These are phyloP conservation scores for Alnus glutinosa DNA, from an alignment of 306 rosid species.

Conservation along the genomic window DNA sequence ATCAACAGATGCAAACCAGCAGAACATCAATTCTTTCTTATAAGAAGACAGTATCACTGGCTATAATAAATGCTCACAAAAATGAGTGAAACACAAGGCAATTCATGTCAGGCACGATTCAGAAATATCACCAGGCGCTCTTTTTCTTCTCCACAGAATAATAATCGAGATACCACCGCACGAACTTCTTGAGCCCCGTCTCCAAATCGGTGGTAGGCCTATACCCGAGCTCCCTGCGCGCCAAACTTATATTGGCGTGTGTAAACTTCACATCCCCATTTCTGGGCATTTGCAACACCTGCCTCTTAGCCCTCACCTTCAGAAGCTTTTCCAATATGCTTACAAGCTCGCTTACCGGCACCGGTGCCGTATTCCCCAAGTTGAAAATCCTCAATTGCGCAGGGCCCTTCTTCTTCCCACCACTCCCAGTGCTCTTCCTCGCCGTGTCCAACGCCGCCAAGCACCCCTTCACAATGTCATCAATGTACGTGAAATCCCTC, in stretches of 20 bases:
- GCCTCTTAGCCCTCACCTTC: conserved; percentile 74
- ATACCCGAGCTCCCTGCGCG: conserved; percentile 66
- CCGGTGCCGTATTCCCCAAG: conserved; percentile 80
- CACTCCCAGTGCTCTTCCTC: conserved; percentile 79
- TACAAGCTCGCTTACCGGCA: conserved; percentile 76
- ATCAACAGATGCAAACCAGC: conserved; percentile 17
- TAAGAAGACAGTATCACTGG: conserved; percentile 14
- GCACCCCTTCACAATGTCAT: conserved; percentile 78
- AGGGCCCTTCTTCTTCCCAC: conserved; percentile 77
- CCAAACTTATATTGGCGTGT: conserved; percentile 79
- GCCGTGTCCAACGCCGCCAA: conserved; percentile 81
- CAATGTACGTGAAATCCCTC: conserved; percentile 85
- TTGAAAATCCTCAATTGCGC: conserved; percentile 81
- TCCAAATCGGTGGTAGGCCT: conserved; percentile 71
- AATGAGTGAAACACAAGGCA: conserved; percentile 14
- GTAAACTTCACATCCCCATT: conserved; percentile 88
- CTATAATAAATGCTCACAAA: conserved; percentile 24
- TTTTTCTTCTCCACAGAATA: conserved; percentile 52
- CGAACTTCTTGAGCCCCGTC: conserved; percentile 80
- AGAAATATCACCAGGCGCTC: conserved; percentile 56
- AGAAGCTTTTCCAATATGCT: conserved; percentile 77
- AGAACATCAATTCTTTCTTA: conserved; percentile 21
- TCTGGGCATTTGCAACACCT: conserved; percentile 65
- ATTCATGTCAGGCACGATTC: conserved; percentile 8
- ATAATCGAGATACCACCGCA: conserved; percentile 66